Evolutionary conservation across 257 asterid species (phyloP).

Genomic region (Ophiorrhiza pumila): DNA sequence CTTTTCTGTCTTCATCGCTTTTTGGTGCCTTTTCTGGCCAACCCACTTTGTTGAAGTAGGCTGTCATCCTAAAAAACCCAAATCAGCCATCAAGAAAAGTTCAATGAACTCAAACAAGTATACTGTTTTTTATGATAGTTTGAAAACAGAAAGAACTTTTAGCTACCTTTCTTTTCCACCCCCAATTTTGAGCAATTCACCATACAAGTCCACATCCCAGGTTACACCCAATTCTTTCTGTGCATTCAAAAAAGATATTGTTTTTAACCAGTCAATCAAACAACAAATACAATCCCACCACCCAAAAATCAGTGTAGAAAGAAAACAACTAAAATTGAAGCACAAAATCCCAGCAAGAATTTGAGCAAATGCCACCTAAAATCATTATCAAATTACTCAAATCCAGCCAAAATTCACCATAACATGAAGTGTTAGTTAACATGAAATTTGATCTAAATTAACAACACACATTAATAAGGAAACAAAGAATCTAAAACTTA

Average conservation of each 20-base stretch:
- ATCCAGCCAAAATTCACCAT: not conserved
- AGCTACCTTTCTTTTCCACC: constrained; percentile 94
- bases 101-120: not conserved
- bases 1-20: constrained; percentile 71
- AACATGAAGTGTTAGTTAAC: too few species aligned
- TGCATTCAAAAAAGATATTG: constrained; percentile 9
- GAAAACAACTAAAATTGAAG: too few species aligned
- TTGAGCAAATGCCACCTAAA: not conserved
- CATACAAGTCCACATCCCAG: constrained; percentile 94
- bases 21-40: constrained; percentile 97
- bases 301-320: too few species aligned
- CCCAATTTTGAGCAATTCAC: constrained; percentile 90
- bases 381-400: not conserved
- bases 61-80: constrained; percentile 71
- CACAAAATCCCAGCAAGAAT: not conserved
- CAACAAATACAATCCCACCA: not conserved
- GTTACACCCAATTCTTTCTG: constrained; percentile 89
- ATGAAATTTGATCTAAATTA: too few species aligned
- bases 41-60: constrained; percentile 85
- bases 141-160: not conserved
- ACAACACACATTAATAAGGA: too few species aligned
- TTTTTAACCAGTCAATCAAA: too few species aligned
- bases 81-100: not conserved
- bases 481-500: too few species aligned
- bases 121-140: not conserved